Base-by-base conservation (phyloP, 169 alveolate genomes). In the Plasmodium fragile region DNA sequence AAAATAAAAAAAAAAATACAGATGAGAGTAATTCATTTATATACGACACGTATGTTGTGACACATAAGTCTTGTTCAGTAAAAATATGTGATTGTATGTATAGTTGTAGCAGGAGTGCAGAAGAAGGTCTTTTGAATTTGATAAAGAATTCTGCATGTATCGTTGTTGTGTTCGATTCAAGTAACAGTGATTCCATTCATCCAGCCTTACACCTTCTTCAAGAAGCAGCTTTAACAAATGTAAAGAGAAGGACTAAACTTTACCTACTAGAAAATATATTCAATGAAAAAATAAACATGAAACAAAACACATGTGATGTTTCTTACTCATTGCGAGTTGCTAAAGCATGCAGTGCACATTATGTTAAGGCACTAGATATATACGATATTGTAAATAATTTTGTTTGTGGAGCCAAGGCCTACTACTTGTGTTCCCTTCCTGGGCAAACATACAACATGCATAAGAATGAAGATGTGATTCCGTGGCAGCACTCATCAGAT, bases 181-280 rank as follows among this genome's bases (percentile, higher is more conserved):
- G 91, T 6, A 89, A 89, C 59, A 39, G 71, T 5, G 94, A 89
- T 25, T 89, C 94, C 0, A 79, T 89, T 1, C 81, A 41, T 13
- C 94, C 94, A 22, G 94, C 94, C 18, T 32, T 89, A 5, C 94
- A 89, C 41, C 78, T 89, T 13, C 59, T 89, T 59, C 94, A 89
- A 65, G 94, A 89, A 89, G 94, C 91, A 7, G 79, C 94, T 8
- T 69, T 89, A n/a, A 79, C 82, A 13, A 89, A 89, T 55, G 90
- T 89, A 1, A 89, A 89, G 25, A 89, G 81, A 32, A 65, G 69
- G 28, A 89, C 90, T n/a, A 89, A 65, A 79, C 49, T 89, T 28
- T 77, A 79, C 32, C 49, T 89, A 45, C 49, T 89, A 2, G 94
- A 89, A 22, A 89, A 89, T 52, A 89, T 89, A 59, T 89, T 89